Base-by-base conservation (phyloP, 345 rosid species). In the Eucalyptus polyanthemos region DNA sequence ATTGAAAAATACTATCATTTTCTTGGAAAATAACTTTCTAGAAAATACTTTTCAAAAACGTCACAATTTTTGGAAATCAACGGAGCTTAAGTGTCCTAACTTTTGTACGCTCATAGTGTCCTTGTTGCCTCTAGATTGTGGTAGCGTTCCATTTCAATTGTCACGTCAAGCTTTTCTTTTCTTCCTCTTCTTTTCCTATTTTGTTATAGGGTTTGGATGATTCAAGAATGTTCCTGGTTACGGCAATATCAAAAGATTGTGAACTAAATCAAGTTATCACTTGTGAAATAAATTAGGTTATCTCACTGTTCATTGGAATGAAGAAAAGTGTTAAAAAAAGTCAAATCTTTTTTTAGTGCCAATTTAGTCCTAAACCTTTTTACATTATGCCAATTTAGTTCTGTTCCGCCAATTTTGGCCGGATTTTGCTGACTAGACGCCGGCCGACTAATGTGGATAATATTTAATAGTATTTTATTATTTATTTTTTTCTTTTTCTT, bases 11-110 rank as follows among this genome's bases (percentile, higher is more conserved):
- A 4, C 9, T 53, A 19, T 53, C 2, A 53, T 2, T 53, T 53
- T 53, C 0, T 19, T 53, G 1, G 0, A 53, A 53, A 19, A 9
- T 1, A 2, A 19, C 5, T 53, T 8, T 1, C 0, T 8, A 8
- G 0, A 53, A 53, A 53, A 21, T 21, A 21, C 4, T 21, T 53
- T 53, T 0, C 0, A 8, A 1, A 7, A 53, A 53, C 0, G 1
- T 53, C 58, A 53, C 0, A 53, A 0, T 53, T 53, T 53, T 53
- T 4, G 5, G 1, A 53, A 53, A 53, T 1, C 0, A 21, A 53
- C 0, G 4, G 2, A 53, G 2, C 58, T 53, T 19, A 53, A 53
- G 10, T 53, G 24, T 19, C 24, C 5, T 53, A 19, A 53, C 2
- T 3, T 53, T 53, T 53, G 5, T 53, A 19, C 0, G 6, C 62